Conservation (phyloP, 192 early-diverging fungal species). For the Rhizophlyctis rosea region DNA sequence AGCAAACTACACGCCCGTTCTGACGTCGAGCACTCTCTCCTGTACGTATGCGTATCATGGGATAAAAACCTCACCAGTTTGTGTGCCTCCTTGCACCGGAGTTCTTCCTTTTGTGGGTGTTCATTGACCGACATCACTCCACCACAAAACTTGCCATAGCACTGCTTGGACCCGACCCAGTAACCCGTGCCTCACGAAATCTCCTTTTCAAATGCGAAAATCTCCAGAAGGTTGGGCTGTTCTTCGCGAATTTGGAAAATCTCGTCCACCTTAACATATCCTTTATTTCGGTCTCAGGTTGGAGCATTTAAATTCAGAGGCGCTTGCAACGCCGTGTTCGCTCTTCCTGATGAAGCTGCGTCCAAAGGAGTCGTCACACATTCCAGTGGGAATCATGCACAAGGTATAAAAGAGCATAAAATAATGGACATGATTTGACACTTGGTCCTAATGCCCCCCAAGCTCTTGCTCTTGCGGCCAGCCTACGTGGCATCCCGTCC, state of each 20-base stretch:
- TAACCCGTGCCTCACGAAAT: slow-evolving; percentile 1
- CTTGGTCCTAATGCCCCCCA: no score
- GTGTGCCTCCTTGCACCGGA: no score
- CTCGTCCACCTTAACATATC: not conserved
- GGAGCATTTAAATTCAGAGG: slow-evolving; percentile 62
- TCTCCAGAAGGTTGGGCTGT: slow-evolving; percentile 40
- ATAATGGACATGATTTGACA: no score
- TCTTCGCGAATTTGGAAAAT: slow-evolving; percentile 28
- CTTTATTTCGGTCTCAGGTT: slow-evolving; percentile 9
- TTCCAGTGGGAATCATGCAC: slow-evolving; percentile 51
- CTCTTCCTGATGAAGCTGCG: slow-evolving; percentile 14
- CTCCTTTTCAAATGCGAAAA: slow-evolving; percentile 58
- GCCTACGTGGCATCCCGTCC: slow-evolving; percentile 33
- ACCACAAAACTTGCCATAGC: no score
- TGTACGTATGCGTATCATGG: no score
- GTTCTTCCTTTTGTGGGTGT: no score
- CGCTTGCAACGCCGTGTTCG: slow-evolving; percentile 46
- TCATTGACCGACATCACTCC: no score
- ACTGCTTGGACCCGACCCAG: slow-evolving; percentile 3
- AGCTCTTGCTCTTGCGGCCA: slow-evolving; percentile 54
- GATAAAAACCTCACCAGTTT: no score
- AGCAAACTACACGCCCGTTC: slow-evolving; percentile 45
- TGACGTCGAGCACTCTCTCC: slow-evolving; percentile 38
- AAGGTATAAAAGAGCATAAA: no score
- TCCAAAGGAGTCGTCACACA: slow-evolving; percentile 45